A percentile compares a stretch with the other conserved stretches of the same genome.
Evolutionary conservation across 106 monocot species (phyloP).

Genomic region (Posidonia australis): DNA sequence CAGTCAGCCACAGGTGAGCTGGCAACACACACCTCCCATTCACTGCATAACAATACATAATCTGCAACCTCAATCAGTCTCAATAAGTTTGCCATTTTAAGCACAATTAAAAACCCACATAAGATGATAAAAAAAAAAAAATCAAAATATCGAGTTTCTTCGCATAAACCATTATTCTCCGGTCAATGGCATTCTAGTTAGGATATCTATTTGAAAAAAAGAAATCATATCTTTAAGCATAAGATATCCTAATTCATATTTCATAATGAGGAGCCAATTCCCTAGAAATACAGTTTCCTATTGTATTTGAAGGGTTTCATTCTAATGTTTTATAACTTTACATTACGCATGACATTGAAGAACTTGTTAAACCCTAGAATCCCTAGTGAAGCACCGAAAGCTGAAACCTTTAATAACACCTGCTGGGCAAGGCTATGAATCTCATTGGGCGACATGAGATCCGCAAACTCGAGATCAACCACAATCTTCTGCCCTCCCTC

Average conservation of each 20-base stretch:
- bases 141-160: neutral
- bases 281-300: no score
- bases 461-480: slow-evolving; percentile 61
- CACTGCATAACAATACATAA: slow-evolving; percentile 95
- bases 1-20: slow-evolving; percentile 86
- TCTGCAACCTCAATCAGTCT: slow-evolving; percentile 53
- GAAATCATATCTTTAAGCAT: no score
- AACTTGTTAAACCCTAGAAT: slow-evolving; percentile 3
- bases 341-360: no score
- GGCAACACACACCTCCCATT: slow-evolving; percentile 71
- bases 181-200: no score
- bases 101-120: neutral
- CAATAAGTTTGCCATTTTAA: neutral
- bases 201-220: no score
- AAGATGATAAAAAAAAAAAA: neutral
- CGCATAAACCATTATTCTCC: neutral
- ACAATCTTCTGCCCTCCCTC: slow-evolving; percentile 53
- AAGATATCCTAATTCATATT: no score
- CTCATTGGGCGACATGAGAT: slow-evolving; percentile 62
- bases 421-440: slow-evolving; percentile 81
- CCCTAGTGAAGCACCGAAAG: neutral
- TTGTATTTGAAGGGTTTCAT: neutral
- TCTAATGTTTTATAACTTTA: no score
- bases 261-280: no score
- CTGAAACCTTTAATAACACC: slow-evolving; percentile 20